Base-by-base conservation (phyloP, 2,329 filamentous ascomycete species). In the Paradendryphiella salina region DNA sequence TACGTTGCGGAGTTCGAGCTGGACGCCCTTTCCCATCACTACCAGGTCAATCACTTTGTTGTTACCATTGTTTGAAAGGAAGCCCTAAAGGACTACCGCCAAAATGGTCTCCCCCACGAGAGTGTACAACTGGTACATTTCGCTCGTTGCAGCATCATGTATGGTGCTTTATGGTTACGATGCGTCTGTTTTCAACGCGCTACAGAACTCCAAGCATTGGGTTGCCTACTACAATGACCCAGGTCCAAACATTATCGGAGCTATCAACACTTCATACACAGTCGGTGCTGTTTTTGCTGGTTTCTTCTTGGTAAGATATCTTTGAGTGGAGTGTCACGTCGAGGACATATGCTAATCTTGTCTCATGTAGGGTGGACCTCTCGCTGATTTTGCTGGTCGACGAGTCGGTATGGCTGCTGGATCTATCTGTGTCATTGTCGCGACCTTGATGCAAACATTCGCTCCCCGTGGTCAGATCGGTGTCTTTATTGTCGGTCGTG, bases 91-190 rank as follows among this genome's bases (percentile, higher is more conserved):
- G 50, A 36, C 42, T 46, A 37, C 34, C 53, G 48, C 54, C 60
- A 66, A 44, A 52, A 71, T 77, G 60, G 67, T 72, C 45, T 57
- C 66, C 54, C 47, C 56, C 10, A 75, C 70, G 56, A 70, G 72
- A 57, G 64, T 73, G 41, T 80, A 80, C 69, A 80, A 80, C 64
- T 79, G 77, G 76, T 88, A 85, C 75, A 83, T 87, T 59, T 85
- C 84, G 52, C 76, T 87, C 42, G 83, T 88, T 58, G 86, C 86
- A 49, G 85, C 86, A 64, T 84, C 85, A 69, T 88, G 85, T 70
- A 89, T 89, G 86, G 85, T 88, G 17, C 78, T 89, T 36, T 89
- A 88, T 67, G 86, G 86, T 50, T 89, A 89, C 67, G 86, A 89
- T 78, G 85, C 86, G 1, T 87, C 85, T 31, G 85, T 88, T 38